Base-by-base conservation (phyloP, 1,284 basidiomycete species). In the Cystobasidium sp. region DNA sequence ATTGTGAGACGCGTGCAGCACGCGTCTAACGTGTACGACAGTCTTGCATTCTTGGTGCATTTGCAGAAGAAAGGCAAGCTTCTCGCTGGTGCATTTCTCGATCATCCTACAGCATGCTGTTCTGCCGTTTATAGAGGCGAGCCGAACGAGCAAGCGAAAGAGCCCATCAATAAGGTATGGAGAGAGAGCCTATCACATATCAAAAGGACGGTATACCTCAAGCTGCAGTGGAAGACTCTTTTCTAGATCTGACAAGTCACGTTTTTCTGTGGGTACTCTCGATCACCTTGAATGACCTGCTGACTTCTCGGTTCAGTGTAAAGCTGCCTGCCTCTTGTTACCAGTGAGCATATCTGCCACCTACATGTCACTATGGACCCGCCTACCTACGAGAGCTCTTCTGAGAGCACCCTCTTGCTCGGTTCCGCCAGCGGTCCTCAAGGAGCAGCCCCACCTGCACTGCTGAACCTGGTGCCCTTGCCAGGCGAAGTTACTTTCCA, bases 331-430 rank as follows among this genome's bases (percentile, higher is more conserved):
- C 16, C 16, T 12, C 59, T 43, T 87, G 85, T 22, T 94, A 88
- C 10, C 88, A 87, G 64, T 88, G 84, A 81, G 91, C 83, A 81
- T 94, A 95, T 78, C 88, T 88, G 37, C 94, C 85, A 78, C 88
- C 92, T 86, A 12, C 89, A 86, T 14, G 86, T 86, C 12, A 80
- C 79, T 80, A 88, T 90, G 0, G 88, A 89, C 2, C 81, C 79
- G 6, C 80, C 78, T 87, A 92, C 83, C 22, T 81, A 77, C 1
- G 82, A 86, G 16, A 92, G 87, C 1, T 88, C 83, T 0, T 75
- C 78, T 74, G 86, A 84, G 51, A 94, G 83, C 49, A 84, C 82
- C 1, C 44, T 63, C 10, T 78, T 73, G 18, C 88, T 78, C 0
- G 87, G 84, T 6, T 82, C 80, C 16, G 44, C 3, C 4, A 47